Base-by-base conservation (phyloP, 495 filamentous ascomycete species). In the Pseudotulostoma volvatum region DNA sequence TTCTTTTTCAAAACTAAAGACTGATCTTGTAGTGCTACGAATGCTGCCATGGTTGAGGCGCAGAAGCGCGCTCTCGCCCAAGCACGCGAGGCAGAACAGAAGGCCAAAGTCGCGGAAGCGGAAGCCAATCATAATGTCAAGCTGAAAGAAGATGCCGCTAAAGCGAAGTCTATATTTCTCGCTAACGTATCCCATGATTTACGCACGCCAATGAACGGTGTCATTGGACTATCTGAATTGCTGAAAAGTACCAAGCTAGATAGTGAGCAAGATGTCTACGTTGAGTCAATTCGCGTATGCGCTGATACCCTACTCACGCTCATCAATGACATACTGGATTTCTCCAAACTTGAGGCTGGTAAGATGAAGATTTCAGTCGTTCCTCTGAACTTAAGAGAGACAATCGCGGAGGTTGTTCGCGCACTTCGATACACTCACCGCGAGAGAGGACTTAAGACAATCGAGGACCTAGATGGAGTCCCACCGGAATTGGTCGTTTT, bases 321-420 rank as follows among this genome's bases (percentile, higher is more conserved):
- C 39, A 94, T 94, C 64, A 93, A 94, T 51, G 86, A 94, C 47
- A 87, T 94, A 16, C 64, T 94, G 1, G 86, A 94, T 55, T 93
- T 90, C 52, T 90, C 84, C 20, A 85, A 90, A 51, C 74, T 94
- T 51, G 86, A 94, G 54, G 86, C 86, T 11, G 86, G 87, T 49
- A 94, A 93, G 63, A 90, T 94, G 82, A 84, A 84, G 54, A 77
- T 93, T 7, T 88, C 82, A 39, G 79, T 79, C 8, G 84, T 88
- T 36, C 82, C 84, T 1, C 71, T 93, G 45, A 87, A 81, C 40
- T 68, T 90, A 0, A 79, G 76, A 45, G 83, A 86, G 54, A 93
- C 87, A 42, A 83, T 93, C 39, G 73, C 73, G 4, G 85, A 93
- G 50, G 85, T 93, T 1, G 79, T 93, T 13, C 74, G 86, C 28